phyloP scores from a whole-genome alignment of 1,284 basidiomycete species.

The Neonothopanus nambi region DNA sequence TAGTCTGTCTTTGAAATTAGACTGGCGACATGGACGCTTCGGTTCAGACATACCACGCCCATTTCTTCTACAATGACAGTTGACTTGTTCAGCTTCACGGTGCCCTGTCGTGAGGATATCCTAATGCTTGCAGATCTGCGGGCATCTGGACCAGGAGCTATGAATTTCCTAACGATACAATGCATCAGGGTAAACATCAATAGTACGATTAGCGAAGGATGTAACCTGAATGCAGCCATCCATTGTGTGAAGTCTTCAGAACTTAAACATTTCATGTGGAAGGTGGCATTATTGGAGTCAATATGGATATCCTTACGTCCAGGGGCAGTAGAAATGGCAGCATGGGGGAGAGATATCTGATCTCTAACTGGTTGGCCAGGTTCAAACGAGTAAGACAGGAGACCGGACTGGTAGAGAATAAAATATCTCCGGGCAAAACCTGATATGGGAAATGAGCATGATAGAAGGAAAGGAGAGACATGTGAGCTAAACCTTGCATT shows the following conservation, averaged over 20 bases:
- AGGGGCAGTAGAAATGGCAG: slow-evolving; percentile 70
- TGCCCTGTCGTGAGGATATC: slow-evolving; percentile 38
- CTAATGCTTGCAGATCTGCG: slow-evolving; percentile 48
- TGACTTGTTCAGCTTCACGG: slow-evolving; percentile 44
- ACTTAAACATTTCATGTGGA: slow-evolving; percentile 75
- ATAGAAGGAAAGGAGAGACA: slow-evolving; percentile 9
- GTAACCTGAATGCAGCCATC: slow-evolving; percentile 72
- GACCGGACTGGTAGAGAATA: slow-evolving; percentile 61
- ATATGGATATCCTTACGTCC: slow-evolving; percentile 77
- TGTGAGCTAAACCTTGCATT: slow-evolving; percentile 66
- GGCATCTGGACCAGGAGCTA: slow-evolving; percentile 37
- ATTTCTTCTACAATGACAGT: slow-evolving; percentile 61
- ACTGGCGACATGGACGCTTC: slow-evolving; percentile 1
- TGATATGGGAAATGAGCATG: slow-evolving; percentile 29
- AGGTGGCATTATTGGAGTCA: slow-evolving; percentile 74
- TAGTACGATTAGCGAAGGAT: neutral
- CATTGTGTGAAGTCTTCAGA: slow-evolving; percentile 71
- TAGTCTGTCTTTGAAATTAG: slow-evolving; percentile 17
- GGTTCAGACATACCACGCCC: slow-evolving; percentile 44
- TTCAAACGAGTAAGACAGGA: slow-evolving; percentile 75
- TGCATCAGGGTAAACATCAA: neutral
- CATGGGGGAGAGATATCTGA: slow-evolving; percentile 63
- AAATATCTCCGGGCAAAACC: slow-evolving; percentile 87
- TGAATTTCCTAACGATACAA: slow-evolving; percentile 12
- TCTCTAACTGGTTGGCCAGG: slow-evolving; percentile 72